Percentiles rank a stretch among this genome's conserved stretches.
Conservation (phyloP, 2,329 filamentous ascomycete species). For the Dissoconium aciculare region DNA sequence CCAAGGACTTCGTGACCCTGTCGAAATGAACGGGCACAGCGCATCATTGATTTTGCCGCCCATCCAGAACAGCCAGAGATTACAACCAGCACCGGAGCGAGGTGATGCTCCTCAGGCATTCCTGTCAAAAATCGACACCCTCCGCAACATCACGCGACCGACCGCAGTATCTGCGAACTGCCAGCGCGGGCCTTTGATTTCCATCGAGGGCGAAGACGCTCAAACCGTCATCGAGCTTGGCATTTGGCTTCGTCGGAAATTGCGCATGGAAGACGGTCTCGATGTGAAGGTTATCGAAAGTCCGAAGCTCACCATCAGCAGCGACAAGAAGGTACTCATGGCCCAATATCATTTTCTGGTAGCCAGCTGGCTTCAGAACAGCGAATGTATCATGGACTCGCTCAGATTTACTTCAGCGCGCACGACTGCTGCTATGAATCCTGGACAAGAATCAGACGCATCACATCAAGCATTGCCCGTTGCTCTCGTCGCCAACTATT, state of each 20-base stretch:
- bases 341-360: slow-evolving; percentile 45
- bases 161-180: slow-evolving; percentile 30
- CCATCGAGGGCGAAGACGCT: slow-evolving; percentile 59
- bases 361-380: slow-evolving; percentile 57
- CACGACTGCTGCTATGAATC: slow-evolving; percentile 10
- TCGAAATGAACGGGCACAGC: too few relatives aligned
- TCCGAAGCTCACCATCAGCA: slow-evolving; percentile 28
- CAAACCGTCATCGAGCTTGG: slow-evolving; percentile 52
- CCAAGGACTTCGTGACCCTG: too few relatives aligned
- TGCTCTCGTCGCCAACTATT: slow-evolving; percentile 64
- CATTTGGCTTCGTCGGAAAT: slow-evolving; percentile 42
- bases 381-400: slow-evolving; percentile 48
- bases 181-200: slow-evolving; percentile 61
- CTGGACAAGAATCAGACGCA: slow-evolving; percentile 6
- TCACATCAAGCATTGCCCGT: slow-evolving; percentile 41
- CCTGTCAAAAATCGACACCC: slow-evolving; percentile 58
- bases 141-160: slow-evolving; percentile 61
- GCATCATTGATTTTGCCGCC: slow-evolving; percentile 39
- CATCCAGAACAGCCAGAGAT: slow-evolving; percentile 29
- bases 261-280: slow-evolving; percentile 39
- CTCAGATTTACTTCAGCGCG: slow-evolving; percentile 9
- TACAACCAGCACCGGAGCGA: background rate
- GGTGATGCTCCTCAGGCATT: slow-evolving; percentile 36
- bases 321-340: slow-evolving; percentile 21
- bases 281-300: slow-evolving; percentile 36